Base-by-base conservation (phyloP, 179 eudicot species). In the Silene noctiflora region DNA sequence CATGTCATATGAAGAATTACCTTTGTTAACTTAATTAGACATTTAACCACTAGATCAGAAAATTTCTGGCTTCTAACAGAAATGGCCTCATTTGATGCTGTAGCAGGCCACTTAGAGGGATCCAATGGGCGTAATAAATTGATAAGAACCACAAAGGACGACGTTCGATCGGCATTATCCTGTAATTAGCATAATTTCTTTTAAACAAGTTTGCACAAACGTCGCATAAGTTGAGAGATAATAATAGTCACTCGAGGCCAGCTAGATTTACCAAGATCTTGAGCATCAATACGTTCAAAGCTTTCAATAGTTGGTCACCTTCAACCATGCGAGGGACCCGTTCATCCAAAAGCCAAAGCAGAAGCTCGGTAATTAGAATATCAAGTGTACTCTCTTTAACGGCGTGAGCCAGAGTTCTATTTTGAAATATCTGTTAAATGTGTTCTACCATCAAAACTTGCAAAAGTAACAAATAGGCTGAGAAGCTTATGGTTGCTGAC, bases 311-410 rank as follows among this genome's bases (percentile, higher is more conserved):
- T 74, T 96, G 98, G 83, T 95, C 89, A 27, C 98, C 98, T 76
- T 96, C 99, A 86, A 91, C 97, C 98, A 96, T 96, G 48, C 83
- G 89, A 0, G 99, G 93, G 75, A 96, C 99, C 81, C 97, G 88
- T 76, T 96, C 97, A 82, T 96, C 99, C 86, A 96, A 85, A 76
- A 96, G 99, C 99, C 99, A 96, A 80, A 93, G 95, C 76, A 96
- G 90, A 73, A 96, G 96, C 81, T 96, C 98, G 19, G 99, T 96
- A 68, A 91, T 89, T 29, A 93, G 89, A 82, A 78, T 80, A 82
- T 90, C 84, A 72, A 93, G 93, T 20, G 98, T 93, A 76, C 86
- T 85, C 84, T 96, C 98, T 81, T 87, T 89, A 46, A 93, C 92
- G 69, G 97, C 91, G 87, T 88, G 89, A 74, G 98, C 96, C 59